phyloP scores from a whole-genome alignment of 78 protist species.

The Dictyostelium firmibasis region DNA sequence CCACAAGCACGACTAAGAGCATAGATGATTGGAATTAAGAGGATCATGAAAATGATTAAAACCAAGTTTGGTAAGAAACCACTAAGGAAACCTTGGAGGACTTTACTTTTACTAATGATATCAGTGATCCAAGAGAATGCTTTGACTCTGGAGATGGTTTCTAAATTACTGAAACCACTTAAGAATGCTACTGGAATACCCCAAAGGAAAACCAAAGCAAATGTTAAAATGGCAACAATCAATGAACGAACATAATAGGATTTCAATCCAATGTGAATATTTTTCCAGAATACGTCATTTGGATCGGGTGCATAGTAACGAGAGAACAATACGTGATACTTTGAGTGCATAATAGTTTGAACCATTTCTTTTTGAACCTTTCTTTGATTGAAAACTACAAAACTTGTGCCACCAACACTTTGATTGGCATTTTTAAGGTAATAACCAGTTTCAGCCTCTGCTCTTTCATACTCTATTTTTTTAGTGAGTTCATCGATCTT shows the following conservation, averaged over 20 bases:
- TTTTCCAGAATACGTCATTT: constrained; percentile 72
- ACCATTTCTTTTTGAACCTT: constrained; percentile 1
- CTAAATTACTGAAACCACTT: constrained; percentile 63
- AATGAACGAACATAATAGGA: constrained; percentile 33
- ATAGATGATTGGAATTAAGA: constrained; percentile 59
- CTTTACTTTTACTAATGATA: constrained; percentile 12
- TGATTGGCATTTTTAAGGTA: background rate
- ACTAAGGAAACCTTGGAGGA: constrained; percentile 68
- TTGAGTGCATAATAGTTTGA: constrained; percentile 46
- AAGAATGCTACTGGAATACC: constrained; percentile 70
- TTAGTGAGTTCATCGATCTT: constrained; percentile 7
- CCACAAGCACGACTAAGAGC: constrained; percentile 9
- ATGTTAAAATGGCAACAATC: constrained; percentile 15
- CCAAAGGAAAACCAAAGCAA: constrained; percentile 71
- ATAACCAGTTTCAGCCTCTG: background rate
- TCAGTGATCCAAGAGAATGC: constrained; percentile 69
- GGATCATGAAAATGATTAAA: constrained; percentile 70
- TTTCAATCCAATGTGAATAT: constrained; percentile 13
- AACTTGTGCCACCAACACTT: constrained; percentile 17
- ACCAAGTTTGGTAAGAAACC: constrained; percentile 75
- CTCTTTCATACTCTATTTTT: constrained; percentile 4
- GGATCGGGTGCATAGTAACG: constrained; percentile 67
- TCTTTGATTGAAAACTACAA: constrained; percentile 40
- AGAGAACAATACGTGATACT: background rate
- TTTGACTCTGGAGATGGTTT: constrained; percentile 40